These are phyloP conservation scores for Castanea mollissima DNA, from an alignment of 306 rosid species.

Conservation along the genomic window DNA sequence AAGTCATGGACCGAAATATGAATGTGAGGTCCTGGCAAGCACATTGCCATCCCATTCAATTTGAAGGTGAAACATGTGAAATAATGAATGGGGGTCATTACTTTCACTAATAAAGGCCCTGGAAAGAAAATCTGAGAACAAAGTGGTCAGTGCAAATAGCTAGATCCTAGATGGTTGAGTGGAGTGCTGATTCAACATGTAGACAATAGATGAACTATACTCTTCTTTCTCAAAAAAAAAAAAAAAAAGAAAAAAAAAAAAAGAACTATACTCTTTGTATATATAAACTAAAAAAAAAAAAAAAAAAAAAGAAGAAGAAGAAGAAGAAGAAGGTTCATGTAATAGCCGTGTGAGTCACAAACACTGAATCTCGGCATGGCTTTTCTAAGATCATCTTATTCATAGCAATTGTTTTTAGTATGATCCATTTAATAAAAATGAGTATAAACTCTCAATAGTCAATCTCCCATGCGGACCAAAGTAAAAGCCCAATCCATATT, in stretches of 20 bases:
- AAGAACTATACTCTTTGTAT: too few species aligned
- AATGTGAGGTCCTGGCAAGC: background rate
- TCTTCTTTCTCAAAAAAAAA: too few species aligned
- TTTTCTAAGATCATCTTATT: background rate
- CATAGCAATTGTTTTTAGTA: background rate
- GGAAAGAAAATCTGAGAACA: background rate
- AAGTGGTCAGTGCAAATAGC: background rate
- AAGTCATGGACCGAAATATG: background rate
- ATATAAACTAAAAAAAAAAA: too few species aligned
- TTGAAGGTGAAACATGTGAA: background rate
- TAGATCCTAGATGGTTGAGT: background rate
- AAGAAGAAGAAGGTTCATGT: background rate
- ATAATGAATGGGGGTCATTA: background rate
- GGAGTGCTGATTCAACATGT: background rate
- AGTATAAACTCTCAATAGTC: too few species aligned
- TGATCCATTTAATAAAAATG: too few species aligned
- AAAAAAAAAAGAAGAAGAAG: too few species aligned
- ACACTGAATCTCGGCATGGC: background rate
- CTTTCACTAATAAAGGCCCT: background rate
- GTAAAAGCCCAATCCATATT: too few species aligned
- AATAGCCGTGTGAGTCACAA: constrained; percentile 4
- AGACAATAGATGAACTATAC: background rate
- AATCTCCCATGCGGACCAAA: too few species aligned
- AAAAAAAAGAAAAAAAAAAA: too few species aligned
- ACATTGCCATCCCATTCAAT: background rate